Conservation (phyloP, 2,329 filamentous ascomycete genomes). For the Verticillium nonalfalfae region DNA sequence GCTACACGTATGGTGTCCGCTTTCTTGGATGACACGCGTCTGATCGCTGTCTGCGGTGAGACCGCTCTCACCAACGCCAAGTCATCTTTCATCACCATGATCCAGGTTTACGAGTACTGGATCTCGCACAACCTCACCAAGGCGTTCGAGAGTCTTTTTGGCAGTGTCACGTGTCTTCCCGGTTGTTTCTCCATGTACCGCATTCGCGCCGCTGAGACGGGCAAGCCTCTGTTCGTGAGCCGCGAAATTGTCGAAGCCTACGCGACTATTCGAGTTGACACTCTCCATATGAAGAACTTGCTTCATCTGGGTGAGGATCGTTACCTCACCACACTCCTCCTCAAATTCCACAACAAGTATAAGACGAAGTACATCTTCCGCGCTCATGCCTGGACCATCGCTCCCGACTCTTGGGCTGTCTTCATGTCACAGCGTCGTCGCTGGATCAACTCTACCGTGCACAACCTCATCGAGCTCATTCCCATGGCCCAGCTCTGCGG, state of each 20-base stretch:
- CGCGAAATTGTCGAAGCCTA: conserved; percentile 85
- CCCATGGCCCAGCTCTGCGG: conserved; percentile 91
- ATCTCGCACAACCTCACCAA: conserved; percentile 97
- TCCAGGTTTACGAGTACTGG: conserved; percentile 99
- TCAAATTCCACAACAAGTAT: conserved; percentile 89
- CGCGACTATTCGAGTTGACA: conserved; percentile 90
- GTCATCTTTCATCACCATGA: conserved; percentile 93
- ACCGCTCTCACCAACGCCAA: conserved; percentile 91
- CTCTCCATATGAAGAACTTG: conserved; percentile 97
- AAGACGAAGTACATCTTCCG: conserved; percentile 97
- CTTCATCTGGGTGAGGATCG: conserved; percentile 96
- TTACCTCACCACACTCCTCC: conserved; percentile 87
- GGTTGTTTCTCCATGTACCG: conserved; percentile 99
- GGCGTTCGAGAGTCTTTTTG: conserved; percentile 95
- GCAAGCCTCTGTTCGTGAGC: conserved; percentile 94
- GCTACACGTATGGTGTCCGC: conserved; percentile 87
- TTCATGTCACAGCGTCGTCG: conserved; percentile 97
- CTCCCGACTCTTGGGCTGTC: conserved; percentile 86
- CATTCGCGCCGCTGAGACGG: conserved; percentile 86
- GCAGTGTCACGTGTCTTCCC: conserved; percentile 92
- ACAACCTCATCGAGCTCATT: conserved; percentile 94
- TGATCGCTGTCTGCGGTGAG: conserved; percentile 94
- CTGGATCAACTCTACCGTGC: conserved; percentile 99
- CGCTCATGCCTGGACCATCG: conserved; percentile 94
- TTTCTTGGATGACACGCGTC: conserved; percentile 83